Evolutionary conservation across 129 eudicot genomes (phyloP), one percentile per base, ranked within the genome.

Genomic region (Pittosporum tobira): DNA sequence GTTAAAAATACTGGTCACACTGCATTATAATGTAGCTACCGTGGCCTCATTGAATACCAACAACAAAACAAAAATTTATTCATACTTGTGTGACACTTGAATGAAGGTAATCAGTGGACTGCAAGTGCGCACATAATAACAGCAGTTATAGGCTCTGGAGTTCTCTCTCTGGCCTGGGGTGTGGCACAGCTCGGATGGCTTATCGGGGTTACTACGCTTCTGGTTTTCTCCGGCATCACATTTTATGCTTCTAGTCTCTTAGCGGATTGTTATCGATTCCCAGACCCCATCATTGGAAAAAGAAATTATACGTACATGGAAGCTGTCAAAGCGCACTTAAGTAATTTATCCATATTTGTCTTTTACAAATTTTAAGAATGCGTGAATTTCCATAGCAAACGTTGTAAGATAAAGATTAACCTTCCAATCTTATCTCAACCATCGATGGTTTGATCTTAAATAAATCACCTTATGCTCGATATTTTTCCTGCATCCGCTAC

Each of bases 81-180:
- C n/a, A 14, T 44, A n/a, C 1, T 6, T 8, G 11, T 34, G 40
- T 5, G 23, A 14, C 24, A 16, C 23, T 48, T 23, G 21, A 5
- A 1, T 49, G 31, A 5, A 80, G 96, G 96, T 10, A 78, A 76
- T 18, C 63, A 69, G 75, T 22, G 67, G 73, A 80, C 88, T 30
- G 79, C 93, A 20, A 76, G 69, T 49, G 96, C 93, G 3, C 89
- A 85, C 54, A 83, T 83, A 28, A 78, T 88, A 48, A 88, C 96
- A 16, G 81, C 94, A 0, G 83, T 81, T 12, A 83, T 88, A 15
- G 96, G 96, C 46, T 88, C 96, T 3, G 96, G 96, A 11, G 94
- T 88, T 26, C 57, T 88, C 20, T 83, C 96, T 27, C 44, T 88
- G 48, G 82, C 96, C 21, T 88, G 96, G 96, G 80, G 76, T 49